Evolutionary conservation across 2,329 filamentous ascomycete species (phyloP), one percentile per base, ranked within the genome.

Genomic region (Fusarium temperatum): DNA sequence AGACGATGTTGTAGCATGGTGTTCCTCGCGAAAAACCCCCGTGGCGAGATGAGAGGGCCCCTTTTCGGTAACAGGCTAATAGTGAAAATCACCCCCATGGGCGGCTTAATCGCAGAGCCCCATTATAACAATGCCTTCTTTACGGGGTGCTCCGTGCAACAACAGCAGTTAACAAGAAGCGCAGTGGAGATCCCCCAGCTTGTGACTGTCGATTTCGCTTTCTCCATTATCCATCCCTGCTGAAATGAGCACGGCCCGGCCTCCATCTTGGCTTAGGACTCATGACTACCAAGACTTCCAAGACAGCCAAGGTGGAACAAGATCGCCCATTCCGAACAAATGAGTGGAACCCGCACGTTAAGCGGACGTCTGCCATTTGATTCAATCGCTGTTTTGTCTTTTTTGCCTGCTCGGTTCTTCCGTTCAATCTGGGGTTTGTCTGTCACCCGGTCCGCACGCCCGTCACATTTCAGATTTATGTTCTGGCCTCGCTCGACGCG

Each of bases 261-360:
- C 58, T 69, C 58, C 66, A 53, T 58, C 57, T 69, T 69, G 66
- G 66, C 59, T 53, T 11, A 24, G n/a, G 20, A 57, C 51, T 65
- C 51, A 69, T 57, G 65, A 57, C 39, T 53, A 38, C 66, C 56
- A 69, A 68, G 66, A 69, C 66, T 70, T 41, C 67, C 66, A 70
- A 70, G 67, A 58, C 39, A 66, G 67, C 67, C 67, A 70, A 70
- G 66, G 45, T 70, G 67, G 66, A 70, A 66, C 26, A 45, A 32
- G 59, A 70, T 70, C 66, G 51, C 66, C 67, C 39, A 66, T 70
- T 70, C 67, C 66, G 67, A 70, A 59, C 51, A 26, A 24, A 24
- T 22, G 50, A 42, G 66, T 70, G 58, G 66, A 65, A 53, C 32
- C 30, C 30, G 12, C 36, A 28, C 14, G 38, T 56, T 51, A 44